phyloP scores from a whole-genome alignment of 257 asterid species.

The Galeopsis tetrahit region DNA sequence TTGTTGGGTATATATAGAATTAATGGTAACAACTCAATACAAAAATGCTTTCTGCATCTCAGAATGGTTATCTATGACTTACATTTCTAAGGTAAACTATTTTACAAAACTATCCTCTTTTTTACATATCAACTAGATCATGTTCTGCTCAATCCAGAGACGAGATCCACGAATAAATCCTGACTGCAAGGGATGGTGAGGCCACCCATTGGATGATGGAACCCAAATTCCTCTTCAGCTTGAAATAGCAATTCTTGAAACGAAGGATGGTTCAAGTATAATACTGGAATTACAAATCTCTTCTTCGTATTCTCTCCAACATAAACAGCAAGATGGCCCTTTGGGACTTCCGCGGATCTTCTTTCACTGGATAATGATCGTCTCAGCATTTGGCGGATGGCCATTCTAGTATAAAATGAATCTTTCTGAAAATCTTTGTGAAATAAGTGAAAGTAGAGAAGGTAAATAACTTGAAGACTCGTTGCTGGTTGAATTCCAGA shows the following conservation, averaged over 20 bases:
- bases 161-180: conserved; percentile 21
- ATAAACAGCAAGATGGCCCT: conserved; percentile 19
- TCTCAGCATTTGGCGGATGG: conserved; percentile 1
- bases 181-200: conserved; percentile 30
- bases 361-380: background rate
- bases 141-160: conserved; percentile 8
- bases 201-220: conserved; percentile 41
- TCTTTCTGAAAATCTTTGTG: background rate
- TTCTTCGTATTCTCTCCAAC: conserved; percentile 6
- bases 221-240: background rate
- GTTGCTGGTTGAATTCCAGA: background rate
- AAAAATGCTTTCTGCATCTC: no score
- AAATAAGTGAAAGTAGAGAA: background rate
- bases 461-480: background rate
- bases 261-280: no score
- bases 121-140: background rate
- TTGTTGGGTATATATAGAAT: no score
- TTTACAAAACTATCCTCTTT: conserved; percentile 6
- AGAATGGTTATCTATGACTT: no score
- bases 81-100: background rate
- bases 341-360: conserved; percentile 17
- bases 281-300: no score
- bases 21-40: no score
- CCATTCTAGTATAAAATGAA: background rate
- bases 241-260: no score